Percentiles rank a stretch among this genome's conserved stretches.
Conservation (phyloP, 2,329 filamentous ascomycete species). For the Microsporum ferrugineum region DNA sequence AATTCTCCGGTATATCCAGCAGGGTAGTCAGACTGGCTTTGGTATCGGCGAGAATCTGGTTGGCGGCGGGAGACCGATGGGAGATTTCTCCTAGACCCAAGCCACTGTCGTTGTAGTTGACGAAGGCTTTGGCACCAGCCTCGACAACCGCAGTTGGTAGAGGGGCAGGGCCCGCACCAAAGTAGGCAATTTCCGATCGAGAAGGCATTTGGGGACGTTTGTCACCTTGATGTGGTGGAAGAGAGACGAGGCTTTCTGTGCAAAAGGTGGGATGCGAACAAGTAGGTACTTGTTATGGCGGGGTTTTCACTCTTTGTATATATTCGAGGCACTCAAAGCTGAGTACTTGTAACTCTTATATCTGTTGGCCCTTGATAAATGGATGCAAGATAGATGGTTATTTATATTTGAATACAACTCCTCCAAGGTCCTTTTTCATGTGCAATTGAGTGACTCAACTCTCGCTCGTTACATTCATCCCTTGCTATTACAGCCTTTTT, state of each 20-base stretch:
- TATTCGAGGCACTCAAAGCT: background rate
- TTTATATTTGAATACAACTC: background rate
- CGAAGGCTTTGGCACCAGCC: conserved; percentile 60
- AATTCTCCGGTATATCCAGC: conserved; percentile 73
- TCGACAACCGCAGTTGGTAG: conserved; percentile 74
- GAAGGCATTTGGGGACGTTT: conserved; percentile 11
- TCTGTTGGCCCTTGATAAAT: background rate
- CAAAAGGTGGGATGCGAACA: background rate
- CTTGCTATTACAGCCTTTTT: background rate
- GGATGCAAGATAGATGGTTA: background rate
- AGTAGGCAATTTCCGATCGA: conserved; percentile 46
- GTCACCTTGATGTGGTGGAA: background rate
- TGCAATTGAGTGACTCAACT: background rate
- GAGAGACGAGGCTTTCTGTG: background rate
- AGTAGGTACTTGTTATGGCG: background rate
- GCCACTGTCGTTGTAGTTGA: conserved; percentile 72
- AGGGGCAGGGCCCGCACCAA: conserved; percentile 80
- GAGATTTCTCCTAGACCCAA: conserved; percentile 83
- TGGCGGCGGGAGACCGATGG: conserved; percentile 70
- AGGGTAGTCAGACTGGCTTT: conserved; percentile 62
- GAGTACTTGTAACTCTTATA: background rate
- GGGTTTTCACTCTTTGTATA: background rate
- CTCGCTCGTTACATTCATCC: too few species aligned
- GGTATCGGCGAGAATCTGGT: conserved; percentile 64
- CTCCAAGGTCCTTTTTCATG: background rate